Percentiles rank a stretch among this genome's conserved stretches.
Conservation (phyloP, 2,329 filamentous ascomycete genomes). For the Acrodontium crateriforme region DNA sequence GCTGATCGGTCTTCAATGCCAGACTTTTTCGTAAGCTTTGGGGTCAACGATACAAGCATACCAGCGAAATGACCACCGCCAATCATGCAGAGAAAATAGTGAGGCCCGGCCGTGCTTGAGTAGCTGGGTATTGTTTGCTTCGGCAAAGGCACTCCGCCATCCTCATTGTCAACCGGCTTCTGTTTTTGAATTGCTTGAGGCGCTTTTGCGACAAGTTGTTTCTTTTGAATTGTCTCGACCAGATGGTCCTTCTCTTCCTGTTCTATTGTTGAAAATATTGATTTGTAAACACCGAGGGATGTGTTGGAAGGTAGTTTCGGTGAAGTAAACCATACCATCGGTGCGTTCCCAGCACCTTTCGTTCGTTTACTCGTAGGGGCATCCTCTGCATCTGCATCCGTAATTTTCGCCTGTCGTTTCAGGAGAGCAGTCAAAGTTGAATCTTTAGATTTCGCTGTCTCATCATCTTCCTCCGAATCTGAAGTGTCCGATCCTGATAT, state of each 20-base stretch:
- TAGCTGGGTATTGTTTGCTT: slow-evolving; percentile 21
- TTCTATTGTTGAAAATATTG: slow-evolving; percentile 62
- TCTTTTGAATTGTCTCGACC: slow-evolving; percentile 55
- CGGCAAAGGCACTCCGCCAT: slow-evolving; percentile 45
- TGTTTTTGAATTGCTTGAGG: slow-evolving; percentile 30
- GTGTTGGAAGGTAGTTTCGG: slow-evolving; percentile 60
- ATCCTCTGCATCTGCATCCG: slow-evolving; percentile 38
- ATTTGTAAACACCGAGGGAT: slow-evolving; percentile 74
- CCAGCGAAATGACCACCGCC: slow-evolving; percentile 94
- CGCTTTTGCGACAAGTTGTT: slow-evolving; percentile 57
- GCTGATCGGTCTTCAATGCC: slow-evolving; percentile 72
- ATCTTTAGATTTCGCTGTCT: slow-evolving; percentile 41
- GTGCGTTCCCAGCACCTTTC: slow-evolving; percentile 50
- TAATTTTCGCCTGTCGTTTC: slow-evolving; percentile 68
- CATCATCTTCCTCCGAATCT: slow-evolving; percentile 52
- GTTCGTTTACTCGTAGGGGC: slow-evolving; percentile 36
- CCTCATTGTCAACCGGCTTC: slow-evolving; percentile 27
- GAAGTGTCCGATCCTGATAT: slow-evolving; percentile 62
- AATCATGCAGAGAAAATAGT: slow-evolving; percentile 97
- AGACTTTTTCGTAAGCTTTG: slow-evolving; percentile 57
- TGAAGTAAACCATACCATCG: slow-evolving; percentile 75
- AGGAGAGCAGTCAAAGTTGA: slow-evolving; percentile 62
- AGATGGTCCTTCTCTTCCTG: slow-evolving; percentile 48
- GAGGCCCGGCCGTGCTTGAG: slow-evolving; percentile 53
- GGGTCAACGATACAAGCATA: slow-evolving; percentile 82